phyloP scores from a whole-genome alignment of 352 stramenopile genomes.

The Phytophthora podocarpi region DNA sequence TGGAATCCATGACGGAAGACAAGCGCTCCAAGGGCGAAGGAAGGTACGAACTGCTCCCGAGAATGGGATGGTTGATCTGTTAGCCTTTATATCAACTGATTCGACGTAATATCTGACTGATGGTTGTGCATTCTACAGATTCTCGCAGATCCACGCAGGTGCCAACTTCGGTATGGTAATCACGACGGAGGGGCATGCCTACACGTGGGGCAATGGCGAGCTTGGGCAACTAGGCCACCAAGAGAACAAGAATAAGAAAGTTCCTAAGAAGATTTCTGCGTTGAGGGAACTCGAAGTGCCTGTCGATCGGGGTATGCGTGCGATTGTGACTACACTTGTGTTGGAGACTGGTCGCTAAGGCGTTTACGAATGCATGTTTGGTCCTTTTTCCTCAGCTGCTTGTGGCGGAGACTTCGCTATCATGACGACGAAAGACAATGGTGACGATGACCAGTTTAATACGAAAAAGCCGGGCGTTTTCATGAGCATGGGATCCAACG shows the following conservation, averaged over 20 bases:
- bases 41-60: constrained; percentile 35
- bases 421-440: constrained; percentile 69
- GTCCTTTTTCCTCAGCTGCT: constrained; percentile 29
- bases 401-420: constrained; percentile 76
- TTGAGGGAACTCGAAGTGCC: constrained; percentile 80
- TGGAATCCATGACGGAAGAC: constrained; percentile 72
- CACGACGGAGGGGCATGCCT: constrained; percentile 69
- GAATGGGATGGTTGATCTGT: not conserved
- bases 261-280: constrained; percentile 85
- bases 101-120: not conserved
- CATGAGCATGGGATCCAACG: constrained; percentile 83
- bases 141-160: constrained; percentile 59
- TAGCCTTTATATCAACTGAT: not conserved
- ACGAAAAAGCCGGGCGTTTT: constrained; percentile 76
- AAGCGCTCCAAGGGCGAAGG: constrained; percentile 82
- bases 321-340: not conserved
- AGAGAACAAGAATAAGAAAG: constrained; percentile 88
- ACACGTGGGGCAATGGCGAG: constrained; percentile 84
- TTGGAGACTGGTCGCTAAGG: not conserved
- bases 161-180: constrained; percentile 64
- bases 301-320: constrained; percentile 55
- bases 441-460: constrained; percentile 79
- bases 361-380: constrained; percentile 13
- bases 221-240: constrained; percentile 80
- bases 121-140: constrained; percentile 33